Conservation (phyloP, 1,284 basidiomycete species). For the Neolentinus lepideus region DNA sequence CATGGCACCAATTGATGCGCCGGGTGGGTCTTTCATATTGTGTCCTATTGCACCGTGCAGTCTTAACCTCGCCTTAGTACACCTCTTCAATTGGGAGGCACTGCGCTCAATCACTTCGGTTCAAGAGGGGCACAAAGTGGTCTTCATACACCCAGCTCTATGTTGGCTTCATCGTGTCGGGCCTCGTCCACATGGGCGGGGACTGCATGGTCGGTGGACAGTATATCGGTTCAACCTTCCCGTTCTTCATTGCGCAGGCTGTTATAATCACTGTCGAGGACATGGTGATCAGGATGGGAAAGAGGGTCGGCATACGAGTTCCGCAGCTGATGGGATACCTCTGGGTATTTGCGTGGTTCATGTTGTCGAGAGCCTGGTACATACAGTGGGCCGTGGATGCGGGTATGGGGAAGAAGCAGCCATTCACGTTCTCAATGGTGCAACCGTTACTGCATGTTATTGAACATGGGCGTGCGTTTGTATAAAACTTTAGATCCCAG, state of each 20-base stretch:
- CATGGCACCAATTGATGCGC: conserved; percentile 24
- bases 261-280: conserved; percentile 23
- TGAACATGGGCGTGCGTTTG: no score
- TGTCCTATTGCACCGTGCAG: no score
- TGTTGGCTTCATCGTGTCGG: conserved; percentile 23
- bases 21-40: conserved; percentile 12
- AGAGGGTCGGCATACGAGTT: conserved; percentile 1
- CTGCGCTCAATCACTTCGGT: conserved; percentile 10
- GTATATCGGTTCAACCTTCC: conserved; percentile 13
- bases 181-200: conserved; percentile 19
- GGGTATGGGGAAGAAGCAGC: not conserved
- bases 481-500: no score
- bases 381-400: not conserved
- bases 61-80: conserved; percentile 9
- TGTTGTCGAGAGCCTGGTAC: not conserved
- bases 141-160: conserved; percentile 26
- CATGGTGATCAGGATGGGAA: conserved; percentile 12
- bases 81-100: conserved; percentile 15
- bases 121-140: conserved; percentile 13
- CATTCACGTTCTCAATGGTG: not conserved
- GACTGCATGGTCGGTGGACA: conserved; percentile 14
- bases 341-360: conserved; percentile 11
- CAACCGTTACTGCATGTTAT: not conserved
- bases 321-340: conserved; percentile 6
- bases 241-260: conserved; percentile 23